Base-by-base conservation (phyloP, 2,329 filamentous ascomycete species). In the Calonectria naviculata region DNA sequence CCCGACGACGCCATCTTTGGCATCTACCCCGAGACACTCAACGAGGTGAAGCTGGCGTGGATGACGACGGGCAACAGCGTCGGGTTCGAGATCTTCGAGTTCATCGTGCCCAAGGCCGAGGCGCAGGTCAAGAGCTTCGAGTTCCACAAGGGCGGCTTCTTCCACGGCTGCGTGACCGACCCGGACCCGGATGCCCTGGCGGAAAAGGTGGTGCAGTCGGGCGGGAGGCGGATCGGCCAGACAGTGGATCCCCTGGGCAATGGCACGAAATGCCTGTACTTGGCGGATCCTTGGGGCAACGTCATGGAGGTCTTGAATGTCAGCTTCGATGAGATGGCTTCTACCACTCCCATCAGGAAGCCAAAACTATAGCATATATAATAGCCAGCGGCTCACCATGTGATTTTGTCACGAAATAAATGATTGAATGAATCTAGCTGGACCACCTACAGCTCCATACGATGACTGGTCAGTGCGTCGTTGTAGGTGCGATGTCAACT, bases 71-170 rank as follows among this genome's bases (percentile, higher is more conserved):
- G 81, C 15, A 82, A 81, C 67, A 76, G 76, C 44, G 77, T 82
- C 26, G 81, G 80, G 15, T 78, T 81, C 64, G 81, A 82, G 72
- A 49, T 83, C 9, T 83, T 83, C 67, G 73, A 82, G 63, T 82
- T 82, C 71, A 68, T 80, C 28, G 76, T 80, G 15, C 71, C 80
- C 72, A 71, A 65, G 21, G 26, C 66, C 41, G 63, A 65, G 60
- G 24, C 64, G 56, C 19, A 56, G 62, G 67, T 60, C 56, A 34
- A 36, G 34, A 65, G 65, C 42, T 70, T 72, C 63, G 61, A 72
- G 26, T 81, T 79, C 68, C 74, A 73, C 19, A 73, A 75, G 24
- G 73, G 73, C n/a, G 81, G 81, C 5, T 80, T 83, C 67, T 83
- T 82, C 67, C 81, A 83, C 71, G 76, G 81, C 63, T 79, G 76